phyloP scores from a whole-genome alignment of 1,284 basidiomycete genomes.

The Kalmanozyma brasiliensis region DNA sequence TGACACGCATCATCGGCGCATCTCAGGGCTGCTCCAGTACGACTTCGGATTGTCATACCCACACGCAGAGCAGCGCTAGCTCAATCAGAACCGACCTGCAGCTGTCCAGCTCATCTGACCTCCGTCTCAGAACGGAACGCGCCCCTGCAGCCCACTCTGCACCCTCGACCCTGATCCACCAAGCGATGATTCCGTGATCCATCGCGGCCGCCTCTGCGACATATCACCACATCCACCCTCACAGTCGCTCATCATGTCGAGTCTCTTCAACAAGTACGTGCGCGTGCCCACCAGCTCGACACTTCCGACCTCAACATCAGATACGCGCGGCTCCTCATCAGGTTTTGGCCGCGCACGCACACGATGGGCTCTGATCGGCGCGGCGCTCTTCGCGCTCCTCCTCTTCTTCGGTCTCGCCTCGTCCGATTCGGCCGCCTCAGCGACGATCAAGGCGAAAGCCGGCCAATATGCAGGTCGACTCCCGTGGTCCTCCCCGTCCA shows the following conservation, averaged over 20 bases:
- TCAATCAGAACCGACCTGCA: too few relatives aligned
- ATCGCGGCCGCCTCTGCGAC: background rate
- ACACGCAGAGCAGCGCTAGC: too few relatives aligned
- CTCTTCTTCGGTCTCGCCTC: conserved; percentile 39
- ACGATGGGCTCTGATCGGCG: conserved; percentile 43
- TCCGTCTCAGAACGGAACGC: too few relatives aligned
- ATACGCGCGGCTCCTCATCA: conserved; percentile 9
- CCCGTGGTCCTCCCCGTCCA: conserved; percentile 1
- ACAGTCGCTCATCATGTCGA: conserved; percentile 16
- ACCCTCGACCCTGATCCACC: background rate
- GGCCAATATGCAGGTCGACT: conserved; percentile 41
- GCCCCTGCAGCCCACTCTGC: too few relatives aligned
- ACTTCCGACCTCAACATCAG: conserved; percentile 15
- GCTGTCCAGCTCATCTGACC: too few relatives aligned
- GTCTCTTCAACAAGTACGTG: conserved; percentile 32
- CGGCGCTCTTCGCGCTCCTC: conserved; percentile 22
- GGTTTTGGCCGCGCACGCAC: conserved; percentile 50
- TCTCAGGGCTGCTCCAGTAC: too few relatives aligned
- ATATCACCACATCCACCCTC: background rate
- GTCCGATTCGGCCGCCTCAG: conserved; percentile 11
- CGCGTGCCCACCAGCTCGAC: conserved; percentile 34
- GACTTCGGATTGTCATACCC: too few relatives aligned
- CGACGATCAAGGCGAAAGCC: conserved; percentile 33
- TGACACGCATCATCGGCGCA: too few relatives aligned
- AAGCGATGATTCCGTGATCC: conserved; percentile 7